Base-by-base conservation (phyloP, 768 basidiomycete species). In the Leccinum broughii region DNA sequence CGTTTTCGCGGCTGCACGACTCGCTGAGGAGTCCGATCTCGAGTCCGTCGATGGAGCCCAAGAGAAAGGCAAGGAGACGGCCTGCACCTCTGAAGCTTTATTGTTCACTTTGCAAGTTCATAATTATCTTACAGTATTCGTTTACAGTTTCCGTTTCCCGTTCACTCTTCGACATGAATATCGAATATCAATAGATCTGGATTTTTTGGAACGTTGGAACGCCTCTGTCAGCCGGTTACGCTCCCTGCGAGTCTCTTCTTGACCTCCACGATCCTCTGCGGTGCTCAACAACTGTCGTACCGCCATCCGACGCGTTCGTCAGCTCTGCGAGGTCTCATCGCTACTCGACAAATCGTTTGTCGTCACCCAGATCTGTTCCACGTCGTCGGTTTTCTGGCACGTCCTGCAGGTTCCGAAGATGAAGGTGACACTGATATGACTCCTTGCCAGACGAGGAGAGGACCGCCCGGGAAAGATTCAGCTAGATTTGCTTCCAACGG, bases 11-110 rank as follows among this genome's bases (percentile, higher is more conserved):
- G 17, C 22, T 54, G 9, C 57, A 58, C 15, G 9, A 28, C 0
- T 62, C 62, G 10, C 58, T 63, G n/a, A 62, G 59, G 48, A 67
- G 62, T 55, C 68, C 39, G 64, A 56, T 10, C 58, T 52, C 53
- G n/a, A 54, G 64, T 14, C 57, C 66, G 22, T 28, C 66, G 4
- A 48, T 37, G 32, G 67, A 63, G 17, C 57, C 60, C 22, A 72
- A 62, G 54, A 71, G 71, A 30, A 76, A 73, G 58, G 69, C 71
- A 15, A 72, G 78, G 58, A 73, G 76, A 51, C 75, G 80, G 0
- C 81, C 81, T 14, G 74, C 78, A 3, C 81, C 81, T 0, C 74
- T 82, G 62, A 76, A 70, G 37, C 74, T 82, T 49, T 66, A 62
- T 56, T 35, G 56, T 63, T 61, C 56, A 64, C 24, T 30, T 28